Base-by-base conservation (phyloP, 2,329 filamentous ascomycete species). In the Xylaria sp. region DNA sequence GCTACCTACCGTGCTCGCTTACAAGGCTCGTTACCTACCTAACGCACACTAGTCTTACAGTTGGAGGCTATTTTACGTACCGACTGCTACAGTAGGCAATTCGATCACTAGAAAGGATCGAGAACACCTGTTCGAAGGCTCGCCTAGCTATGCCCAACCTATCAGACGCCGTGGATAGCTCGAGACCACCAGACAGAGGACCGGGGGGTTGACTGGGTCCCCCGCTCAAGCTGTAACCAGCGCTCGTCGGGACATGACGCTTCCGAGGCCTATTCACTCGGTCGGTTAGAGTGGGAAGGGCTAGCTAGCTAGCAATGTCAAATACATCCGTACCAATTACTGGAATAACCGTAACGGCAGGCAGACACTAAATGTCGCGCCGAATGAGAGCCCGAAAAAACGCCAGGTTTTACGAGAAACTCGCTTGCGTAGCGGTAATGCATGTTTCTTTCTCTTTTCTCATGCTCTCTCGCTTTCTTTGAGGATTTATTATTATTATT, bases 161-260 rank as follows among this genome's bases (percentile, higher is more conserved):
- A 66, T 66, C 59, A 69, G 37, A 48, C 4, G 48, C 40, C 37
- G 8, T 48, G 10, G 35, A 66, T 66, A 27, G 12, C 63, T 60
- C 53, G 59, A 84, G 53, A 51, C 37, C 16, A 12, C 8, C 48
- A 63, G 63, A 55, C 40, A 23, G 23, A 47, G 44, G 44, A 47
- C 44, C 18, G 40, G 42, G 42, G 37, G 57, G 27, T 40, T 29
- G 59, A 40, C n/a, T 48, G 48, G 44, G 6, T 21, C 25, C 60
- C 59, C 60, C 53, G 37, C 63, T 47, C 37, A n/a, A 59, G 57
- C 42, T 63, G 63, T 27, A 48, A 61, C 67, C 59, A 25, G 48
- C 25, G 32, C 27, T 61, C 8, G 25, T 55, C 69, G 69, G 69
- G 67, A 67, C 35, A 42, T 53, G 40, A 21, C 54, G 59, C 37